These are phyloP conservation scores for Rhododendron simsii DNA, from an alignment of 148 eudicot species.

Conservation along the genomic window DNA sequence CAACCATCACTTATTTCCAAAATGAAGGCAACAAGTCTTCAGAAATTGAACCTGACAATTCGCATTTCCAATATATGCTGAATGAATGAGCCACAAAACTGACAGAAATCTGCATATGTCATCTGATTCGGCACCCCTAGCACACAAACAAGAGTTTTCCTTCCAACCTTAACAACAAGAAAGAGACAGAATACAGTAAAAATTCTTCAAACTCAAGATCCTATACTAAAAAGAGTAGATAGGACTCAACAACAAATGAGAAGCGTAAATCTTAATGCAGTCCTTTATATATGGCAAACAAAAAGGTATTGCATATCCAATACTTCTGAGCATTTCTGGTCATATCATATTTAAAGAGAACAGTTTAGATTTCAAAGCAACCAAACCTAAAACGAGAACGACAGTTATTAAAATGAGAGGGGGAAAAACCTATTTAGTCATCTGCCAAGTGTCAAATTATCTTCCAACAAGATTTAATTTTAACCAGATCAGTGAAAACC, in stretches of 20 bases:
- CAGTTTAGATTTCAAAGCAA: background rate
- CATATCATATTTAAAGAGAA: background rate
- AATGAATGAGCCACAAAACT: constrained; percentile 82
- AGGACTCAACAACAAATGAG: background rate
- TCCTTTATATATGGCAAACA: background rate
- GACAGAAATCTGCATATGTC: constrained; percentile 98
- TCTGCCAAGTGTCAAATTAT: background rate
- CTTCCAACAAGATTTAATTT: background rate
- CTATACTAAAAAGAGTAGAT: background rate
- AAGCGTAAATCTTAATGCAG: background rate
- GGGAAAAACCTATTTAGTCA: background rate
- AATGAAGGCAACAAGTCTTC: background rate
- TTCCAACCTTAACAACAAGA: constrained; percentile 51
- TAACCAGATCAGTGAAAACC: background rate
- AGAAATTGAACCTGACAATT: constrained; percentile 65
- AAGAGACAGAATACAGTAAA: background rate
- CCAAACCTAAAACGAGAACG: background rate
- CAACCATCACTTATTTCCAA: background rate
- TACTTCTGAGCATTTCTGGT: background rate
- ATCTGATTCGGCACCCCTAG: constrained; percentile 96
- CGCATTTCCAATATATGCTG: constrained; percentile 93
- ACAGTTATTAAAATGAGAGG: background rate
- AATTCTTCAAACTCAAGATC: background rate
- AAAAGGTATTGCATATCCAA: background rate
- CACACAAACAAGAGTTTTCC: constrained; percentile 78